Evolutionary conservation across 352 stramenopile genomes (phyloP).

Genomic region (Phytophthora boehmeriae): DNA sequence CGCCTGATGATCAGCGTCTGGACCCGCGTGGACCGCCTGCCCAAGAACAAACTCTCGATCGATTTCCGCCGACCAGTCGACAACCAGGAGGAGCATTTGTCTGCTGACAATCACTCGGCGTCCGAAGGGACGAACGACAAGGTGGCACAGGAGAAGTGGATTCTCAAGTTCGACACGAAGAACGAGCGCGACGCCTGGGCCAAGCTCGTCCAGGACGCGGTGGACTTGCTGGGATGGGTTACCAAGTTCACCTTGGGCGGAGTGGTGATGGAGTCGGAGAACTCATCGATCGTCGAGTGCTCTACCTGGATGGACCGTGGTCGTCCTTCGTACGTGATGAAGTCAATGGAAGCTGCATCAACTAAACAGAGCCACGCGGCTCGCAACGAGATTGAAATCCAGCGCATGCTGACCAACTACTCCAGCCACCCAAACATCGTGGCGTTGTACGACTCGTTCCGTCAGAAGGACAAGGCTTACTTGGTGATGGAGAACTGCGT

Average conservation of each 20-base stretch:
- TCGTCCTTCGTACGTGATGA: conserved; percentile 68
- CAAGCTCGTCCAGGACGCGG: conserved; percentile 66
- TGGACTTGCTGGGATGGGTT: conserved; percentile 72
- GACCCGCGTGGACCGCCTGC: conserved; percentile 61
- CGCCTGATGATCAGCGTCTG: conserved; percentile 64
- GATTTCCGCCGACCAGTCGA: conserved; percentile 56
- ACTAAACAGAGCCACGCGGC: conserved; percentile 52
- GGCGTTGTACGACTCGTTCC: conserved; percentile 63
- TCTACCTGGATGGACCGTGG: conserved; percentile 65
- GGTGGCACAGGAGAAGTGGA: conserved; percentile 55
- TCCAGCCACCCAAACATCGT: conserved; percentile 73
- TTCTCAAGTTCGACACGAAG: conserved; percentile 78
- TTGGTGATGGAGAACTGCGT: conserved; percentile 69
- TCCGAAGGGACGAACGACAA: conserved; percentile 35
- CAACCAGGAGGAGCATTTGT: conserved; percentile 27
- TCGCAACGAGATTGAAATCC: conserved; percentile 68
- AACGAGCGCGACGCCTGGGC: conserved; percentile 66
- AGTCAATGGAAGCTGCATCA: conserved; percentile 57
- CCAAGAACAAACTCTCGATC: conserved; percentile 73
- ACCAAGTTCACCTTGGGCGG: conserved; percentile 71
- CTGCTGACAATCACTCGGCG: conserved; percentile 2
- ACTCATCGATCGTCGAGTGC: conserved; percentile 66
- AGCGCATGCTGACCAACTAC: conserved; percentile 75
- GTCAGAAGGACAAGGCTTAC: conserved; percentile 66
- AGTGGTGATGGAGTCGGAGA: conserved; percentile 59